These are phyloP conservation scores for Dictyostelium brefeldianum DNA, from an alignment of 78 protist species.

Conservation along the genomic window DNA sequence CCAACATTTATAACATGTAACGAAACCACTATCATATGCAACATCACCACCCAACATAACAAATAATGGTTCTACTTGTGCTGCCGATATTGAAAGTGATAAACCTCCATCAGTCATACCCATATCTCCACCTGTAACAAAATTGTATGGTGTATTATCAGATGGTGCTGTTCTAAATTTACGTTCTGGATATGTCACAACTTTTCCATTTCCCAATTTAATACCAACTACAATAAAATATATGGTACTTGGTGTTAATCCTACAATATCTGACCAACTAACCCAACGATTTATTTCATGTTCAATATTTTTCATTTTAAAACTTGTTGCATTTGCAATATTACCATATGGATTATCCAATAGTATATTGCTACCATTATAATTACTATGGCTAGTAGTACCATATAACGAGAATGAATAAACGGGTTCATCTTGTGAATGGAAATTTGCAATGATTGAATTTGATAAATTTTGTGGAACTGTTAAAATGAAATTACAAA, in stretches of 20 bases:
- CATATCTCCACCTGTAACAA: constrained; percentile 64
- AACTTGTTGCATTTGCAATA: neutral
- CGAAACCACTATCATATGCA: constrained; percentile 64
- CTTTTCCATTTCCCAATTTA: neutral
- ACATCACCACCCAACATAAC: constrained; percentile 81
- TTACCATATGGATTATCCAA: constrained; percentile 13
- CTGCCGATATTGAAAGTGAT: constrained; percentile 2
- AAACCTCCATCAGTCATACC: neutral
- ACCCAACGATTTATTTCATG: constrained; percentile 25
- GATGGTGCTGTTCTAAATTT: constrained; percentile 65
- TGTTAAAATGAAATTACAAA: constrained; percentile 57
- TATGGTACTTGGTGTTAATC: neutral
- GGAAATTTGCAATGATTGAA: constrained; percentile 40
- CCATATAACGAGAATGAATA: constrained; percentile 16
- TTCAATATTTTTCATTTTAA: constrained; percentile 27
- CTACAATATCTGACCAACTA: constrained; percentile 20
- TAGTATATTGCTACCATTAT: neutral
- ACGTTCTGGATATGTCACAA: constrained; percentile 15
- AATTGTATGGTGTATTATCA: constrained; percentile 15
- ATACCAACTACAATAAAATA: constrained; percentile 14
- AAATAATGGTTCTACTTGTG: constrained; percentile 44
- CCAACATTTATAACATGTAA: constrained; percentile 67
- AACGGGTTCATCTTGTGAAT: constrained; percentile 24
- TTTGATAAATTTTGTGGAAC: constrained; percentile 39
- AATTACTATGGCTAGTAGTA: neutral